Percentiles rank a stretch among this genome's conserved stretches.
These are phyloP conservation scores for Tricholoma hemisulphureum DNA, from an alignment of 768 basidiomycete genomes.

Conservation along the genomic window DNA sequence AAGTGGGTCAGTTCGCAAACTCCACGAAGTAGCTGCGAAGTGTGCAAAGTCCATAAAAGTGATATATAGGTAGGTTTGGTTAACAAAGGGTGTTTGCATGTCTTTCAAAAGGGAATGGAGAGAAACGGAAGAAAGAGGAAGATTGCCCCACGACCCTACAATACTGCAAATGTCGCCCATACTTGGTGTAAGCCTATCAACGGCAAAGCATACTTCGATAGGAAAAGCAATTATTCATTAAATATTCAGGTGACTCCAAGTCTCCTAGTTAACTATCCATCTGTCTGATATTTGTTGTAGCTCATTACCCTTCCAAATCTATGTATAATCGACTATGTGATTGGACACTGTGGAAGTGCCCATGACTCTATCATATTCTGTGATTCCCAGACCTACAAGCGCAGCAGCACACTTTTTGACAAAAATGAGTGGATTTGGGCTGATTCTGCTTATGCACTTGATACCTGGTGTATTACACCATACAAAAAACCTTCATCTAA, in stretches of 20 bases:
- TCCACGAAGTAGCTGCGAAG: no score
- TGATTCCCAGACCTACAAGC: no score
- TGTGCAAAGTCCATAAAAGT: no score
- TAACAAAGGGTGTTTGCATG: no score
- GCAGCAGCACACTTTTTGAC: neutral
- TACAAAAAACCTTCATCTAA: slow-evolving; percentile 32
- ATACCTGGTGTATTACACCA: slow-evolving; percentile 22
- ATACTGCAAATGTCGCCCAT: no score
- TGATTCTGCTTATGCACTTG: neutral
- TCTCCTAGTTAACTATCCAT: no score
- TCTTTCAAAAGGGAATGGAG: no score
- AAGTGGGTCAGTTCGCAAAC: no score
- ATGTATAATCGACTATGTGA: slow-evolving; percentile 33
- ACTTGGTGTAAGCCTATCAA: no score
- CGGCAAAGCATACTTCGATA: slow-evolving; percentile 27
- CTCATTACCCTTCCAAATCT: slow-evolving; percentile 30
- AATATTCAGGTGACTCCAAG: slow-evolving; percentile 13
- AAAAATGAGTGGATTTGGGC: neutral
- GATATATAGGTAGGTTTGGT: no score
- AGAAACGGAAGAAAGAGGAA: no score
- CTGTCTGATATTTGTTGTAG: slow-evolving; percentile 10
- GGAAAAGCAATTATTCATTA: slow-evolving; percentile 25
- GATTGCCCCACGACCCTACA: no score
- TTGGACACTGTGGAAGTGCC: slow-evolving; percentile 33
- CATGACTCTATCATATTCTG: slow-evolving; percentile 38